Evolutionary conservation across 2,329 filamentous ascomycete species (phyloP).

Genomic region (Cytospora piceae): DNA sequence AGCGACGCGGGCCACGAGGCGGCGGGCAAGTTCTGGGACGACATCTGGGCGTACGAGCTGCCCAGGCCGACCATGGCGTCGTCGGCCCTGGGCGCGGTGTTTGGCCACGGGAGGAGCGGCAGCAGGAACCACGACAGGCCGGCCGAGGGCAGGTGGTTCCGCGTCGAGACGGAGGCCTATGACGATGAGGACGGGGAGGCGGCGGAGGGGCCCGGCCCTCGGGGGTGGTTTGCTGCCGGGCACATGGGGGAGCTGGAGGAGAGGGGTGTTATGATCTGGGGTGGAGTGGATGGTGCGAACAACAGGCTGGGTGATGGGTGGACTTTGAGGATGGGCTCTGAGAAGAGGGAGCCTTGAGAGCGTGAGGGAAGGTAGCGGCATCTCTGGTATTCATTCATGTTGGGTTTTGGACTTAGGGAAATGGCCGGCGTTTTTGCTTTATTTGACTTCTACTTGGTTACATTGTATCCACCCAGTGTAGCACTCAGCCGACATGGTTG

Average conservation of each 20-base stretch:
- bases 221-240: conserved; percentile 63
- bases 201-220: conserved; percentile 51
- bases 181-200: conserved; percentile 55
- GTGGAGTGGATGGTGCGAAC: conserved; percentile 58
- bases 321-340: conserved; percentile 59
- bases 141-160: conserved; percentile 63
- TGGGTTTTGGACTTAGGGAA: background rate
- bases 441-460: background rate
- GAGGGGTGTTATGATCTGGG: conserved; percentile 62
- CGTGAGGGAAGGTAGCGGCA: background rate
- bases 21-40: conserved; percentile 59
- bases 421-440: conserved; percentile 9
- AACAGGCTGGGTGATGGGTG: conserved; percentile 63
- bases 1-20: conserved; percentile 53
- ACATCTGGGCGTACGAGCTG: conserved; percentile 68
- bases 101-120: conserved; percentile 17
- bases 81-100: conserved; percentile 54
- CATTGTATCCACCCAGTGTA: conserved; percentile 1
- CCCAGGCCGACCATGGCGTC: conserved; percentile 58
- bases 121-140: conserved; percentile 41
- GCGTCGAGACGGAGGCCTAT: conserved; percentile 50
- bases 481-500: conserved; percentile 17
- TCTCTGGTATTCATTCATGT: background rate
- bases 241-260: conserved; percentile 63
- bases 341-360: conserved; percentile 28